Base-by-base conservation (phyloP, 2,329 filamentous ascomycete species). In the Tothia fuscella region DNA sequence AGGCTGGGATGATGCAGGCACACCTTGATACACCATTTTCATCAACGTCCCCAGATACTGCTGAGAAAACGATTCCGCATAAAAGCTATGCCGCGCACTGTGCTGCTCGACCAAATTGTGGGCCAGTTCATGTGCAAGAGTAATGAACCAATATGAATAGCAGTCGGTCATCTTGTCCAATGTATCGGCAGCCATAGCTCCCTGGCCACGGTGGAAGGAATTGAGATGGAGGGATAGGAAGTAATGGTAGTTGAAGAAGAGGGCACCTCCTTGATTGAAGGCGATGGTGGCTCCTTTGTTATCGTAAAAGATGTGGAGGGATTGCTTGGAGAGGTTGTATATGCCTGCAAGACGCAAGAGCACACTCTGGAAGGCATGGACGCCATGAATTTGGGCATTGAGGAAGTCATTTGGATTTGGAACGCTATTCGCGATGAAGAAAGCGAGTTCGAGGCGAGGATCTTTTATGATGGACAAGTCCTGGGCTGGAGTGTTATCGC, bases 171-270 rank as follows among this genome's bases (percentile, higher is more conserved):
- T 76, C n/a, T n/a, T 13, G 66, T 73, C 41, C 70, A 63, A 2
- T 58, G 14, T 21, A 19, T 43, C 57, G 16, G 48, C 19, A 36
- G 55, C 17, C 39, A 50, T 32, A 17, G 57, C 37, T 44, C 62
- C 33, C 75, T 67, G 54, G n/a, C n/a, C n/a, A n/a, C n/a, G n/a
- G n/a, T n/a, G n/a, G n/a, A n/a, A n/a, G n/a, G n/a, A n/a, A n/a
- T n/a, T n/a, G n/a, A n/a, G n/a, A n/a, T 96, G 89, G 24, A 95
- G 62, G 53, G 89, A 78, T 46, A 81, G 63, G 58, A 88, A 96
- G 66, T 85, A 94, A 14, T 84, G 72, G 48, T 93, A 72, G 56
- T 98, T 98, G 68, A 87, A 95, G 65, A 96, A 98, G 22, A 98
- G 74, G 52, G 81, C 85, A 28, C 89, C 88, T 29, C 72, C 76